Conservation (phyloP, 176 grass and related monocot species). For the Tillandsia leiboldiana region DNA sequence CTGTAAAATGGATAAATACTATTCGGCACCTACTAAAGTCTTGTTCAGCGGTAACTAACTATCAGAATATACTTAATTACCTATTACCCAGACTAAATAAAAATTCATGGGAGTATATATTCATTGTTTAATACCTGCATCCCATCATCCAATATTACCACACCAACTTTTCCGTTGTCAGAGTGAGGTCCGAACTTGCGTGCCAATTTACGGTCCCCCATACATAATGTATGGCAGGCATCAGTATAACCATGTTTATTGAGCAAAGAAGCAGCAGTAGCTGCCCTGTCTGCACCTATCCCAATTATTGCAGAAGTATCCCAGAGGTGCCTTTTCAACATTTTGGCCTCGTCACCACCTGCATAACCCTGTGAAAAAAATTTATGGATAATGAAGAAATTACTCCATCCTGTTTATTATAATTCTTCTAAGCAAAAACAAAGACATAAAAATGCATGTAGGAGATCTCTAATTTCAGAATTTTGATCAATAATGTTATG, state of each 20-base stretch:
- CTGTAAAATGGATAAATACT: no score
- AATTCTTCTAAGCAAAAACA: background rate
- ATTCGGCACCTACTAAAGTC: no score
- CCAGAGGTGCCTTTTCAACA: slow-evolving; percentile 50
- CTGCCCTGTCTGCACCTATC: slow-evolving; percentile 52
- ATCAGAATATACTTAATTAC: no score
- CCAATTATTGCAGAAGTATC: slow-evolving; percentile 51
- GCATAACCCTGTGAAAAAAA: slow-evolving; percentile 48
- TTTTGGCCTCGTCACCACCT: slow-evolving; percentile 60
- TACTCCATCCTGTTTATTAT: background rate
- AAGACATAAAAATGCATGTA: background rate
- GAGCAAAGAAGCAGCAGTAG: slow-evolving; percentile 41
- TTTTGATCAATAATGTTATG: background rate
- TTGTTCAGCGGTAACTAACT: no score
- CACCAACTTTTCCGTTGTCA: slow-evolving; percentile 38
- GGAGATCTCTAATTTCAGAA: background rate
- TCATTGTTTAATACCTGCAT: slow-evolving; percentile 51
- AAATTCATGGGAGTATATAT: no score
- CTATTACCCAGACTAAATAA: no score
- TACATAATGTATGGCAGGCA: slow-evolving; percentile 4
- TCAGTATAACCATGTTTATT: slow-evolving; percentile 41
- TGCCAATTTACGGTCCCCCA: background rate
- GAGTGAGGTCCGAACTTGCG: slow-evolving; percentile 2
- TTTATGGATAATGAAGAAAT: background rate
- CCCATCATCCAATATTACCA: slow-evolving; percentile 76